phyloP scores from a whole-genome alignment of 2,329 filamentous ascomycete genomes.

The Zymoseptoria crescenta region DNA sequence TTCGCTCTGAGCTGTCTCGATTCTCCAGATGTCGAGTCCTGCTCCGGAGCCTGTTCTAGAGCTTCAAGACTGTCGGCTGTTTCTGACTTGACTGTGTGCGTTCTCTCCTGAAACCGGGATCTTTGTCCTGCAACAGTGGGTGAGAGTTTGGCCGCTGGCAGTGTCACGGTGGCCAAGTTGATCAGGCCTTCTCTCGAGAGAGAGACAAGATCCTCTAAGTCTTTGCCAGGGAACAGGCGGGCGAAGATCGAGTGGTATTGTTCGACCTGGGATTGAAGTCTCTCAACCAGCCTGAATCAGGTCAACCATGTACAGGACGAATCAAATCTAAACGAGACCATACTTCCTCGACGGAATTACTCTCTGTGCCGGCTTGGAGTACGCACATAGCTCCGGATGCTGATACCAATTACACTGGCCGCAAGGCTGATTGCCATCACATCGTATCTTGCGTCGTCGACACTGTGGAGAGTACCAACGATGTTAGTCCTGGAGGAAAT shows the following conservation, averaged over 20 bases:
- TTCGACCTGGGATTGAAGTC: slow-evolving; percentile 45
- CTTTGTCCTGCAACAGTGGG: slow-evolving; percentile 15
- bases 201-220: slow-evolving; percentile 33
- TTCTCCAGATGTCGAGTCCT: slow-evolving; percentile 61
- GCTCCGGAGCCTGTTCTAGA: slow-evolving; percentile 62
- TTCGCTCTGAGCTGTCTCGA: slow-evolving; percentile 36
- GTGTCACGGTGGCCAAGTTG: slow-evolving; percentile 35
- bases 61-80: slow-evolving; percentile 48
- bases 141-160: slow-evolving; percentile 33
- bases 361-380: slow-evolving; percentile 70
- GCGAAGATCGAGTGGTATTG: slow-evolving; percentile 37
- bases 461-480: slow-evolving; percentile 35
- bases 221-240: slow-evolving; percentile 37
- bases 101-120: slow-evolving; percentile 1
- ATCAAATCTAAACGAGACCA: slow-evolving; percentile 23
- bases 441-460: slow-evolving; percentile 74
- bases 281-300: slow-evolving; percentile 49
- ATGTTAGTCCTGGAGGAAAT: neutral
- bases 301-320: neutral
- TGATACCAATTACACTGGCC: slow-evolving; percentile 76
- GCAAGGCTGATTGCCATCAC: slow-evolving; percentile 73
- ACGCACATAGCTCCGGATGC: slow-evolving; percentile 69
- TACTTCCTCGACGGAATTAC: slow-evolving; percentile 73
- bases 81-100: slow-evolving; percentile 35
- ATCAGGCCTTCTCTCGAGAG: slow-evolving; percentile 40